Percentiles rank a stretch among this genome's conserved stretches.
These are phyloP conservation scores for Asterella californica DNA, from an alignment of 225 moss, liverwort and hornwort species.

Conservation along the genomic window DNA sequence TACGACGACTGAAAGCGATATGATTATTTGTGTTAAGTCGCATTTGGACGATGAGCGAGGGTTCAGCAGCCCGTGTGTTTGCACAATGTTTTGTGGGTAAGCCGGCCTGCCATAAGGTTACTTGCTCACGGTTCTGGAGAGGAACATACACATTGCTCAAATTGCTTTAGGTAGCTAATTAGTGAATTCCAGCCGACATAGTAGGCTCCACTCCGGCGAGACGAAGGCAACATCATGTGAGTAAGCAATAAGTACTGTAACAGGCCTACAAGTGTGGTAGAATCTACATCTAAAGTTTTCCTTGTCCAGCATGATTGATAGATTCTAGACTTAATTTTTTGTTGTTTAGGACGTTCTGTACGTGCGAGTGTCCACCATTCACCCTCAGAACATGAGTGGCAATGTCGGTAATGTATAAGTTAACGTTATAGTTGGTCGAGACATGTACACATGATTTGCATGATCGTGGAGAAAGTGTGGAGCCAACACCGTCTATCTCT, in stretches of 20 bases:
- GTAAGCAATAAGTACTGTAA: neutral
- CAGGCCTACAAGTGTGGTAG: slow-evolving; percentile 1
- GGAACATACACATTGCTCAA: neutral
- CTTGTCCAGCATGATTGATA: slow-evolving; percentile 4
- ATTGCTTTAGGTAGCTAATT: neutral
- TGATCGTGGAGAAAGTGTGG: neutral
- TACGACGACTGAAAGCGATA: neutral
- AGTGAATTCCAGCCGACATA: neutral
- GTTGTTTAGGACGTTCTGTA: neutral
- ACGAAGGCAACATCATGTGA: slow-evolving; percentile 7
- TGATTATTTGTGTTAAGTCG: neutral
- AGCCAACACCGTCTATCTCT: neutral
- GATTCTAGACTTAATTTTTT: slow-evolving; percentile 1
- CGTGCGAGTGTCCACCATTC: neutral
- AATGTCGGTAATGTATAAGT: neutral
- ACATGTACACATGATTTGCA: slow-evolving; percentile 3
- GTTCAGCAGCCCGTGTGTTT: neutral
- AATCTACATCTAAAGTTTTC: neutral
- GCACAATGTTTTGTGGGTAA: neutral
- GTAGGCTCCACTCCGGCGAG: slow-evolving; percentile 4
- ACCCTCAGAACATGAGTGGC: slow-evolving; percentile 9
- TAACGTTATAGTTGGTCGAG: neutral
- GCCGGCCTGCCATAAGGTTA: neutral
- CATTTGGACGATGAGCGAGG: neutral
- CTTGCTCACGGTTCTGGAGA: neutral